Percentiles rank a stretch among this genome's conserved stretches.
Evolutionary conservation across 352 stramenopile genomes (phyloP).

Genomic region (Globisporangium paroecandrum): DNA sequence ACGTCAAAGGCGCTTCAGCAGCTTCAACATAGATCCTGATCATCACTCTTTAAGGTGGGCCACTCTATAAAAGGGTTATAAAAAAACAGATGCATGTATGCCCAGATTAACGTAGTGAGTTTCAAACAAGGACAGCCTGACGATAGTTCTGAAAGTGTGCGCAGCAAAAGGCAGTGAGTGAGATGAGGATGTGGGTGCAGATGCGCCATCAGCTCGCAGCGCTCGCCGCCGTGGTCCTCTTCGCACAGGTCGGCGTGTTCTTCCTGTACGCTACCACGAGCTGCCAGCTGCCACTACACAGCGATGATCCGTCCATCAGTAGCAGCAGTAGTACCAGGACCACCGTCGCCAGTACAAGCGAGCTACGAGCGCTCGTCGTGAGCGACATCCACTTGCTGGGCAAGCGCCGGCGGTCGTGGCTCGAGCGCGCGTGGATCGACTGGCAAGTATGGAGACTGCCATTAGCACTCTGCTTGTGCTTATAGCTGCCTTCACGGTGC

Average conservation of each 20-base stretch:
- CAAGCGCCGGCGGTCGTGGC: conserved; percentile 47
- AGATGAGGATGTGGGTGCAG: not conserved
- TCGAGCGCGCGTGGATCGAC: conserved; percentile 71
- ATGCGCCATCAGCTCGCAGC: conserved; percentile 20
- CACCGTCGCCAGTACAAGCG: not conserved
- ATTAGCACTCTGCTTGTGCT: not conserved
- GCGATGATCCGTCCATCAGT: not conserved
- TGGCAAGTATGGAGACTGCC: conserved; percentile 37
- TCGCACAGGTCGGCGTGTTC: conserved; percentile 57
- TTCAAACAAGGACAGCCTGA: too few relatives aligned
- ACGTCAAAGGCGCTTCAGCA: too few relatives aligned
- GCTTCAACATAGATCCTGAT: not conserved
- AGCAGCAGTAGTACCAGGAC: not conserved
- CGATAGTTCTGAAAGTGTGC: too few relatives aligned
- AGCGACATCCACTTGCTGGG: conserved; percentile 76
- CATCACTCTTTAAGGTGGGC: not conserved
- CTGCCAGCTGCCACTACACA: conserved; percentile 1
- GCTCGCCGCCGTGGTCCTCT: conserved; percentile 24
- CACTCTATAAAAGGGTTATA: not conserved
- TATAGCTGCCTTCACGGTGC: not conserved
- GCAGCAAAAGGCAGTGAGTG: too few relatives aligned
- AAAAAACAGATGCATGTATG: too few relatives aligned
- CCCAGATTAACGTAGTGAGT: too few relatives aligned
- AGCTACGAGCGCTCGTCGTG: conserved; percentile 49
- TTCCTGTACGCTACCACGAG: conserved; percentile 50